Percentiles rank a stretch among this genome's conserved stretches.
Conservation (phyloP, 1,284 basidiomycete species). For the Entoloma clypeatum region DNA sequence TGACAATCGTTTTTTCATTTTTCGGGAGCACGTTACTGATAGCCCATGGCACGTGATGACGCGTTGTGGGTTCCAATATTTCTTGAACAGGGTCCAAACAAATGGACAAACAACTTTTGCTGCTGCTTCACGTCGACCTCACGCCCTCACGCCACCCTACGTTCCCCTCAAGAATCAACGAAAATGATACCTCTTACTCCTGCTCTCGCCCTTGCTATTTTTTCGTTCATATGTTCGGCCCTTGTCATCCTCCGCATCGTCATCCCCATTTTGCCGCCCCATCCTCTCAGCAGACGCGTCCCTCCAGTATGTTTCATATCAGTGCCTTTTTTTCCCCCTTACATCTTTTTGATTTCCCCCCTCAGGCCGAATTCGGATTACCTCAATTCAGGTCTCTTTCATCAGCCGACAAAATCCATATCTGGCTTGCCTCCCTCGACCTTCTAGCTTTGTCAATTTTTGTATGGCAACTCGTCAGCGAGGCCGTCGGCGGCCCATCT, state of each 20-base stretch:
- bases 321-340: slow-evolving; percentile 2
- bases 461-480: slow-evolving; percentile 58
- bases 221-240: slow-evolving; percentile 65
- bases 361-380: slow-evolving; percentile 65
- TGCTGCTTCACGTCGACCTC: slow-evolving; percentile 29
- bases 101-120: slow-evolving; percentile 26
- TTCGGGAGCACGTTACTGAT: too few species aligned
- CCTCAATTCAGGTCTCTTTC: slow-evolving; percentile 64
- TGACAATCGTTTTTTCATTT: too few species aligned
- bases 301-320: slow-evolving; percentile 48
- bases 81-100: slow-evolving; percentile 38
- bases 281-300: slow-evolving; percentile 65
- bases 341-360: slow-evolving; percentile 21
- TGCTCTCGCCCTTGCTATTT: slow-evolving; percentile 58
- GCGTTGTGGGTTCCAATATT: slow-evolving; percentile 30
- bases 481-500: slow-evolving; percentile 44
- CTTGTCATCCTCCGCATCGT: slow-evolving; percentile 70
- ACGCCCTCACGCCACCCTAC: slow-evolving; percentile 43
- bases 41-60: slow-evolving; percentile 22
- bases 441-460: slow-evolving; percentile 56
- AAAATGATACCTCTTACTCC: slow-evolving; percentile 64
- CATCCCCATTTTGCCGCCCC: slow-evolving; percentile 65
- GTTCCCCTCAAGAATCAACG: slow-evolving; percentile 42
- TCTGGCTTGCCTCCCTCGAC: slow-evolving; percentile 67
- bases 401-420: slow-evolving; percentile 60